Base-by-base conservation (phyloP, 805 yeast genomes). In the Spencermartinsiella europaea region DNA sequence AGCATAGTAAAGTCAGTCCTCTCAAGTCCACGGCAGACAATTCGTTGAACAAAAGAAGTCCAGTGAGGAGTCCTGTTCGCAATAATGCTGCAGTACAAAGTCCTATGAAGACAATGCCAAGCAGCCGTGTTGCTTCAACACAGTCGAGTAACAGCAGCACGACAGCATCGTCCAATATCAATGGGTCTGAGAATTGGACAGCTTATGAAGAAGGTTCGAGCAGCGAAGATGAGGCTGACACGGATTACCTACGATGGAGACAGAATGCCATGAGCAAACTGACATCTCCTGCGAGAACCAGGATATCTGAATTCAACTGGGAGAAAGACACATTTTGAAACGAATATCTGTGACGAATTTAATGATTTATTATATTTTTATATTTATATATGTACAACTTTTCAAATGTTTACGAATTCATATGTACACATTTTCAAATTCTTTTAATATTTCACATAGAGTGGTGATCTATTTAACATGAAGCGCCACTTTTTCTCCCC, bases 291-390 rank as follows among this genome's bases (percentile, higher is more conserved):
- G 2, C 41, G 27, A 25, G 34, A 31, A 46, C 47, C 12, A 40
- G 57, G 19, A 51, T 50, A n/a, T 56, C 60, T 5, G 59, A 48
- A 7, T 57, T 57, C 43, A 51, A 56, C 42, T 57, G 61, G 60
- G 59, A 57, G 14, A 57, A 57, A 44, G 59, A 57, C 28, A 56
- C 56, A 3, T 57, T 57, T 22, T 57, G 41, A 43, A 25, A 7
- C 31, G 31, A 12, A 7, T n/a, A n/a, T 12, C 12, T 25, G 31
- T 25, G 7, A 25, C 7, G 12, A 25, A 25, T 25, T 5, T 40
- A 17, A 15, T 20, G 19, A 40, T 28, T 40, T 5, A n/a, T 40
- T 22, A 14, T 40, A n/a, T n/a, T 27, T 40, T 34, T 40, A 8
- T 14, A 7, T 28, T 16, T 31, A 4, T 31, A 34, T 34, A 34